Conservation (phyloP, 78 protist species). For the Diacronema lutheri region DNA sequence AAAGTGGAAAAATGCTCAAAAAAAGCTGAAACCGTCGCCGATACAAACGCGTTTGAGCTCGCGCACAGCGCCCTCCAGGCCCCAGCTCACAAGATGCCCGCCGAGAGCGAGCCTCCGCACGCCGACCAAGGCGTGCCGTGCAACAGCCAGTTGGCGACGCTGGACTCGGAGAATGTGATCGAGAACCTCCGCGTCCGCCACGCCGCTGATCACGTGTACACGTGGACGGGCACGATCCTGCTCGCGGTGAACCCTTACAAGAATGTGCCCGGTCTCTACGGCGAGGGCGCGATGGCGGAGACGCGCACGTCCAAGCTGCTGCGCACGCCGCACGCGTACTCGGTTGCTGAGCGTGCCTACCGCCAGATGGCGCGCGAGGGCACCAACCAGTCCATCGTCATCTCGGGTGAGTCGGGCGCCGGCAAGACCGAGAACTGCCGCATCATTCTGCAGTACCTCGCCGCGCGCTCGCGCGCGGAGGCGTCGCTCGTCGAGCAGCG, state of each 20-base stretch:
- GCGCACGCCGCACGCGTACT: slow-evolving; percentile 16
- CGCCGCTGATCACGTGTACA: background rate
- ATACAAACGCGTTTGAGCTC: no score
- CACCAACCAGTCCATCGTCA: slow-evolving; percentile 59
- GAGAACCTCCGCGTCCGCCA: background rate
- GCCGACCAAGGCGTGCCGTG: background rate
- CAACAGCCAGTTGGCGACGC: background rate
- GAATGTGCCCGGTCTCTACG: background rate
- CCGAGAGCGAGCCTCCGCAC: background rate
- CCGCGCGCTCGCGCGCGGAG: background rate
- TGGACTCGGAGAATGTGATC: background rate
- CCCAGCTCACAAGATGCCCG: no score
- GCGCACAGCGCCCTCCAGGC: no score
- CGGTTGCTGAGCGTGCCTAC: slow-evolving; percentile 20
- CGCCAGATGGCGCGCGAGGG: background rate
- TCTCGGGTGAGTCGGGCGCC: slow-evolving; percentile 90
- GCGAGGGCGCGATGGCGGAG: background rate
- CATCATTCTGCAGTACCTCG: slow-evolving; percentile 31
- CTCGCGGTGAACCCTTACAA: slow-evolving; percentile 45
- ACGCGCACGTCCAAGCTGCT: background rate
- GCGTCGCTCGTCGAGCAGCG: slow-evolving; percentile 13
- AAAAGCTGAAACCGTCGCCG: no score
- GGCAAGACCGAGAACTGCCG: slow-evolving; percentile 85
- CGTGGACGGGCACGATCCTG: slow-evolving; percentile 28
- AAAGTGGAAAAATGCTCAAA: no score